Evolutionary conservation across 805 yeast species (phyloP).

Genomic region (Suhomyces canberraensis): DNA sequence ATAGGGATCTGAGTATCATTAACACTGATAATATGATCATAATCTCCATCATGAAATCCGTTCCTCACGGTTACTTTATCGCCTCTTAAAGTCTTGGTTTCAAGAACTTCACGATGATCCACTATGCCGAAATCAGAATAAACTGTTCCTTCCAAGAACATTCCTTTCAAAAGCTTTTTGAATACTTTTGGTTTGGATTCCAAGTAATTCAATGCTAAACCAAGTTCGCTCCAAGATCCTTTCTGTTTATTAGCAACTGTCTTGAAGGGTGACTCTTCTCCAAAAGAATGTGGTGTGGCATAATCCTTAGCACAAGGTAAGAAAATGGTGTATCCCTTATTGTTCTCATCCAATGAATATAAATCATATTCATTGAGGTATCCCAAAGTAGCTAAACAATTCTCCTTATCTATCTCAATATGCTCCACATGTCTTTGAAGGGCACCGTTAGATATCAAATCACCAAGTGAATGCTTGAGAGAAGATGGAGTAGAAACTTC

Average conservation of each 20-base stretch:
- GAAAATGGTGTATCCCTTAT: slow-evolving; percentile 67
- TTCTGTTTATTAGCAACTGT: background rate
- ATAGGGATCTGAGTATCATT: slow-evolving; percentile 33
- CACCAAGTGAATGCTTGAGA: slow-evolving; percentile 60
- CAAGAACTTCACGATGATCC: slow-evolving; percentile 11
- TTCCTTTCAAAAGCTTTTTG: slow-evolving; percentile 50
- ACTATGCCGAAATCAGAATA: slow-evolving; percentile 57
- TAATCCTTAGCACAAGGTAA: slow-evolving; percentile 55
- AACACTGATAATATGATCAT: slow-evolving; percentile 22
- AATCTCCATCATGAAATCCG: slow-evolving; percentile 15
- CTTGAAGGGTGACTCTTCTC: background rate
- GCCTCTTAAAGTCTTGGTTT: slow-evolving; percentile 25
- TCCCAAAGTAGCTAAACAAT: slow-evolving; percentile 62
- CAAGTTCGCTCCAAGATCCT: slow-evolving; percentile 62
- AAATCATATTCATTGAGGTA: slow-evolving; percentile 53
- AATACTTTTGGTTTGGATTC: slow-evolving; percentile 50
- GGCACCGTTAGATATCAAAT: slow-evolving; percentile 32
- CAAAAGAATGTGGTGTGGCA: background rate
- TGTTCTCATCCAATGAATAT: slow-evolving; percentile 50
- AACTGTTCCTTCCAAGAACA: slow-evolving; percentile 59
- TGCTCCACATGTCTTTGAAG: slow-evolving; percentile 25
- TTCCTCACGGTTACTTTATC: slow-evolving; percentile 23
- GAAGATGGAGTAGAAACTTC: slow-evolving; percentile 62
- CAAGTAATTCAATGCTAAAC: slow-evolving; percentile 58
- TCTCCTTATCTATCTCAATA: slow-evolving; percentile 31